Base-by-base conservation (phyloP, 2,329 filamentous ascomycete genomes). In the Boeremia exigua region DNA sequence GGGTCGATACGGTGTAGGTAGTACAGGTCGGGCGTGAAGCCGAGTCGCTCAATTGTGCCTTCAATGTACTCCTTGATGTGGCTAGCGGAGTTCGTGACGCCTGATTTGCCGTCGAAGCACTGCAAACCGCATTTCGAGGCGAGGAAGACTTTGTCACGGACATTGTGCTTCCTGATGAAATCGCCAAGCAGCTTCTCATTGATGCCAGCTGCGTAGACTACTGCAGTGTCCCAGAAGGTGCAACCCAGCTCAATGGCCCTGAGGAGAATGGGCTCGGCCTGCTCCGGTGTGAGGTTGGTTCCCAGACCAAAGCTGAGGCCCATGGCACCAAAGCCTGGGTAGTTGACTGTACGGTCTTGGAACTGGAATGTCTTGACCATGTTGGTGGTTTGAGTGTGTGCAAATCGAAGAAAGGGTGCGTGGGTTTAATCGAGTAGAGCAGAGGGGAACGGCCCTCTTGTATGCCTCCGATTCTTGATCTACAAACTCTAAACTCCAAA, bases 291-390 rank as follows among this genome's bases (percentile, higher is more conserved):
- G 77, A 40, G 73, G 64, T 68, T 52, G 37, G 61, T 66, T 48
- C 81, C 81, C 51, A 83, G 80, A 60, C 78, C 79, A 30, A 75
- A 73, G 46, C 61, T 75, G 47, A 80, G 59, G 2, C 82, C 82
- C 83, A 85, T 85, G n/a, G 80, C 72, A n/a, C 84, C 82, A 32
- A 84, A 80, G 17, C 84, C 83, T 10, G 84, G 64, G 6, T 75
- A 73, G 1, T 81, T 76, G 28, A 86, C 79, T 19, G 77, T n/a
- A 5, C 64, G 19, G 37, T 61, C 59, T 10, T 52, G 43, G 33
- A 68, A 70, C 11, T 51, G 63, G 32, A 68, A 34, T 44, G 61
- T 64, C 42, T 69, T 64, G 40, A 58, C 56, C 61, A 67, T 68
- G 30, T 19, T 55, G 30, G 27, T 14, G 34, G n/a, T 12, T 42